Base-by-base conservation (phyloP, 352 stramenopile species). In the Globisporangium irregulare region DNA sequence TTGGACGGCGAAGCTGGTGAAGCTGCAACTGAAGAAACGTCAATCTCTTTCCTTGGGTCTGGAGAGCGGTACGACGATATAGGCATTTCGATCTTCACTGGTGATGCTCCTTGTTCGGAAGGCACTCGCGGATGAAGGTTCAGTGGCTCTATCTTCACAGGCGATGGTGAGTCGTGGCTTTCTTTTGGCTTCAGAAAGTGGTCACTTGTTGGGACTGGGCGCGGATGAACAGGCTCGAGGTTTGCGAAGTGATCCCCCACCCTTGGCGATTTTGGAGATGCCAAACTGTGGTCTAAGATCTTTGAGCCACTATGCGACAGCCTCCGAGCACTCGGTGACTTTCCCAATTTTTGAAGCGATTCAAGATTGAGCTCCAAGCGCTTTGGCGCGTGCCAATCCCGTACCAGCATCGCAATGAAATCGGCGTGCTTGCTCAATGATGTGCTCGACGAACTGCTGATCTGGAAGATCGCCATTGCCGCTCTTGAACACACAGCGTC, bases 331-430 rank as follows among this genome's bases (percentile, higher is more conserved):
- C 69, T 79, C 22, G 41, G 6, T 0, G 61, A 12, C 32, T 76
- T 75, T 22, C 56, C 71, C 20, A 81, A 25, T 25, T 84, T 87
- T 27, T 91, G 82, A 7, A 93, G 72, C 9, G 84, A 84, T 67
- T 91, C 84, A 38, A 90, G 70, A 68, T 90, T 93, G 46, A 93
- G 74, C 48, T 93, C 81, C 1, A 93, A 70, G 20, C 82, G 81
- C 38, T 86, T 88, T 0, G 81, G 78, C 1, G 81, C 73, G 12
- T 89, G 80, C 84, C 84, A 93, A 29, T 87, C 80, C 0, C 71
- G 66, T 22, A 81, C 60, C 1, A 93, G 65, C 50, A 80, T 41
- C 9, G 69, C 60, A 34, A 90, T 67, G 50, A 85, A 90, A 22
- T 90, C 75, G 3, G 79, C 62, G 32, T 78, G 66, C n/a, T 64